Percentiles rank a stretch among this genome's conserved stretches.
Evolutionary conservation across 2,329 filamentous ascomycete species (phyloP).

Genomic region (Mycosphaerella sp.): DNA sequence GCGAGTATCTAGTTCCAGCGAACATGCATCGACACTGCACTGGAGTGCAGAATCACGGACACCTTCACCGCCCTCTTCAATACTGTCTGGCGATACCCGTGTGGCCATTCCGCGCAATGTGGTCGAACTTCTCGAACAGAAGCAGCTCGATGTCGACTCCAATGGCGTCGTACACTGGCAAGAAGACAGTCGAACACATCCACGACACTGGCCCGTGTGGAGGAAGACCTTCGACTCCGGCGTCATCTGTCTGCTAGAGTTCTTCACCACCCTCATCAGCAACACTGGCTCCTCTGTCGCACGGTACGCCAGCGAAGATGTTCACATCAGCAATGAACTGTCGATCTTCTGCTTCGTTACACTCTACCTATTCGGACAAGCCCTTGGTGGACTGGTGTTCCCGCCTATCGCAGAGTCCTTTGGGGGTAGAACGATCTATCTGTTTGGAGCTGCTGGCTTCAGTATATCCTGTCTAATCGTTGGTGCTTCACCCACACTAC

Average conservation of each 20-base stretch:
- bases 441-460: constrained; percentile 32
- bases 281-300: constrained; percentile 21
- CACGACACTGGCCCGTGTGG: constrained; percentile 13
- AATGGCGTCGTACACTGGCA: constrained; percentile 19
- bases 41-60: background rate
- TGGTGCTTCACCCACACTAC: constrained; percentile 34
- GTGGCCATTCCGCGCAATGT: background rate
- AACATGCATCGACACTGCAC: background rate
- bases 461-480: constrained; percentile 36
- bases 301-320: constrained; percentile 12
- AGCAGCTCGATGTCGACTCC: constrained; percentile 16
- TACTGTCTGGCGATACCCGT: background rate
- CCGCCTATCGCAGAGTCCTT: constrained; percentile 37
- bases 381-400: constrained; percentile 36
- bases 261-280: constrained; percentile 20
- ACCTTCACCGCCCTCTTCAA: background rate
- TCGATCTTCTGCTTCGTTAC: constrained; percentile 22
- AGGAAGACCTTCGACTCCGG: constrained; percentile 17
- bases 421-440: constrained; percentile 35
- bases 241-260: constrained; percentile 19
- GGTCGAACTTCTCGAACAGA: constrained; percentile 3
- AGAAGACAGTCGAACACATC: constrained; percentile 15
- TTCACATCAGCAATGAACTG: constrained; percentile 14
- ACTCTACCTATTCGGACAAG: constrained; percentile 24
- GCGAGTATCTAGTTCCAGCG: background rate